These are phyloP conservation scores for Fusarium camptoceras DNA, from an alignment of 2,329 filamentous ascomycete genomes.

Conservation along the genomic window DNA sequence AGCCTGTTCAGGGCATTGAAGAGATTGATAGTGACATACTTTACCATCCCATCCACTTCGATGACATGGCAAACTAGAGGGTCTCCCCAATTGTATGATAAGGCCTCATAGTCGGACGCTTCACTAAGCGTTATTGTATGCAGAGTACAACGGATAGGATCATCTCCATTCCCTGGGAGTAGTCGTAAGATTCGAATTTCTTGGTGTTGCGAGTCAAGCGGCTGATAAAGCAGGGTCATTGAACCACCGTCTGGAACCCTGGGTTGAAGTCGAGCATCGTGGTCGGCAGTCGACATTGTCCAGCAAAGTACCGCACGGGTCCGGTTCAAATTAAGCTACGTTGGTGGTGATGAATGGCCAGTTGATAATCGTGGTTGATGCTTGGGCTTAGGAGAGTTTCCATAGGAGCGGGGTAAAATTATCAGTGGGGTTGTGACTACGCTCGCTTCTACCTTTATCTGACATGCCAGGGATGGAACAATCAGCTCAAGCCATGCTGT, in stretches of 20 bases:
- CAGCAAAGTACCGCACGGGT: too few relatives aligned
- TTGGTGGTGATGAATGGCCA: too few relatives aligned
- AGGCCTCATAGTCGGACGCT: neutral
- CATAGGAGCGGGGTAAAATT: too few relatives aligned
- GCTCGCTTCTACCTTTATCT: too few relatives aligned
- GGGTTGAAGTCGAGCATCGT: neutral
- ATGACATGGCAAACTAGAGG: neutral
- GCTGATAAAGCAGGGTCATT: neutral
- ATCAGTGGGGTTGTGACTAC: too few relatives aligned
- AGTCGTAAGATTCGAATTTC: neutral
- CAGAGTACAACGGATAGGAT: neutral
- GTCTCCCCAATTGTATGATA: neutral
- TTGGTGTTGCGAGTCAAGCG: neutral
- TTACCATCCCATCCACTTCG: neutral
- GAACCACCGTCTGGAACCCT: rapidly evolving
- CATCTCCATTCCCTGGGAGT: neutral
- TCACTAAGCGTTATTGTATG: neutral
- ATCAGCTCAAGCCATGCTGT: too few relatives aligned
- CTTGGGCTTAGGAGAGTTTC: too few relatives aligned
- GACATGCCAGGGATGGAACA: too few relatives aligned
- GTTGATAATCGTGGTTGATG: too few relatives aligned
- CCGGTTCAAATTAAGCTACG: too few relatives aligned
- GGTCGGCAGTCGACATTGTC: neutral
- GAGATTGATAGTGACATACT: neutral
- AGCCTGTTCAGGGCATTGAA: neutral